A percentile compares a stretch with the other conserved stretches of the same genome.
phyloP scores from a whole-genome alignment of 495 filamentous ascomycete species.

The Cercophora samala region DNA sequence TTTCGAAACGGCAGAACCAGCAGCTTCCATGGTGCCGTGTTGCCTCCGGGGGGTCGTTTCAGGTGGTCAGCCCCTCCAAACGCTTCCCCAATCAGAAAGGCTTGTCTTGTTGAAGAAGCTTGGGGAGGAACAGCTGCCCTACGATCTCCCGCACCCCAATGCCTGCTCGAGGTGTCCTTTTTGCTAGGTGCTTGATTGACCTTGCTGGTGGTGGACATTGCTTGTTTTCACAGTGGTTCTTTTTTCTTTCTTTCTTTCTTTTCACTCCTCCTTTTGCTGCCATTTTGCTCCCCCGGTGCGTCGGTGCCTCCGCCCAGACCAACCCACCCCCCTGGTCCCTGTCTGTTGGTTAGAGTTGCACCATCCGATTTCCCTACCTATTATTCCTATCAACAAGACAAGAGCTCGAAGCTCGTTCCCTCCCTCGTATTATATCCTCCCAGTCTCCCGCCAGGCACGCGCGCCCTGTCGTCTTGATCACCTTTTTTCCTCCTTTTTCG shows the following conservation, averaged over 20 bases:
- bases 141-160: constrained; percentile 22
- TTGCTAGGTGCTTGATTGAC: not conserved
- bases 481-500: constrained; percentile 10
- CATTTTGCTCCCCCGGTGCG: constrained; percentile 16
- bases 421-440: constrained; percentile 20
- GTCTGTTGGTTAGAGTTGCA: not conserved
- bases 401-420: not conserved
- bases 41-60: constrained; percentile 29
- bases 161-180: not conserved
- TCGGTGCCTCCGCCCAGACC: constrained; percentile 12
- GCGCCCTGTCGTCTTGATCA: constrained; percentile 6
- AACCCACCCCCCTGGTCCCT: not conserved
- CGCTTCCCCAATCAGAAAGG: constrained; percentile 12
- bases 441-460: constrained; percentile 12
- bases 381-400: not conserved
- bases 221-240: constrained; percentile 13
- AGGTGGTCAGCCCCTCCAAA: constrained; percentile 21
- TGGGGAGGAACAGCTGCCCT: constrained; percentile 13
- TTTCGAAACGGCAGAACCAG: constrained; percentile 32
- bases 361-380: not conserved
- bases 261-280: constrained; percentile 18
- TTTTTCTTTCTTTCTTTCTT: constrained; percentile 16
- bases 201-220: constrained; percentile 3
- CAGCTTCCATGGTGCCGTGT: constrained; percentile 20
- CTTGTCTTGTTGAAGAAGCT: constrained; percentile 11